Percentiles rank a stretch among this genome's conserved stretches.
These are phyloP conservation scores for Suillus sp. DNA, from an alignment of 768 basidiomycete species.

Conservation along the genomic window DNA sequence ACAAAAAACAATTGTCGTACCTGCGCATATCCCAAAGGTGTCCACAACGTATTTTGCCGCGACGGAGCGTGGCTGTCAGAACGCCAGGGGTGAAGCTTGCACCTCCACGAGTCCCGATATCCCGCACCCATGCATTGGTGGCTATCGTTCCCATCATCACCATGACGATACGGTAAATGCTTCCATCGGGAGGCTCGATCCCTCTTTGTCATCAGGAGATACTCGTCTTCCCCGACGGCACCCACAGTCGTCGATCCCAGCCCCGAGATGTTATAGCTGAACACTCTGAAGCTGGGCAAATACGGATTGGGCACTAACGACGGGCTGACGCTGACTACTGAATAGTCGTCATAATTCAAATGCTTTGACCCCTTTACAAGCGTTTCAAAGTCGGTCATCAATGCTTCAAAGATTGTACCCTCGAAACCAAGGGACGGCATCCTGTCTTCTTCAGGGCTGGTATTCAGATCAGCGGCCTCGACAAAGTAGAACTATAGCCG, in stretches of 20 bases:
- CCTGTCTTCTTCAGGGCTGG: slow-evolving; percentile 26
- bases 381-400: slow-evolving; percentile 65
- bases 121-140: slow-evolving; percentile 49
- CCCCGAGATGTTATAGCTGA: slow-evolving; percentile 75
- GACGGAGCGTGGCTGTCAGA: slow-evolving; percentile 70
- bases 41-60: slow-evolving; percentile 66
- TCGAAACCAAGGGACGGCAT: not conserved
- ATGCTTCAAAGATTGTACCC: slow-evolving; percentile 39
- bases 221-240: slow-evolving; percentile 16
- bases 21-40: slow-evolving; percentile 85
- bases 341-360: slow-evolving; percentile 64
- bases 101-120: slow-evolving; percentile 64
- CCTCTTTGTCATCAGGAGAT: slow-evolving; percentile 7
- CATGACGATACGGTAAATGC: slow-evolving; percentile 45
- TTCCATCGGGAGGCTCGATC: slow-evolving; percentile 12
- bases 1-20: slow-evolving; percentile 41
- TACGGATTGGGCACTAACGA: slow-evolving; percentile 88
- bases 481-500: slow-evolving; percentile 54
- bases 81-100: slow-evolving; percentile 61
- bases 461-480: slow-evolving; percentile 52
- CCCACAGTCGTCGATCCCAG: slow-evolving; percentile 5
- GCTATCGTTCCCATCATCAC: slow-evolving; percentile 46
- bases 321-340: slow-evolving; percentile 78
- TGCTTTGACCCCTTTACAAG: slow-evolving; percentile 55
- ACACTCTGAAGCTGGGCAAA: slow-evolving; percentile 78